Evolutionary conservation across 2,329 filamentous ascomycete genomes (phyloP).

Genomic region (Penicillium sp.): DNA sequence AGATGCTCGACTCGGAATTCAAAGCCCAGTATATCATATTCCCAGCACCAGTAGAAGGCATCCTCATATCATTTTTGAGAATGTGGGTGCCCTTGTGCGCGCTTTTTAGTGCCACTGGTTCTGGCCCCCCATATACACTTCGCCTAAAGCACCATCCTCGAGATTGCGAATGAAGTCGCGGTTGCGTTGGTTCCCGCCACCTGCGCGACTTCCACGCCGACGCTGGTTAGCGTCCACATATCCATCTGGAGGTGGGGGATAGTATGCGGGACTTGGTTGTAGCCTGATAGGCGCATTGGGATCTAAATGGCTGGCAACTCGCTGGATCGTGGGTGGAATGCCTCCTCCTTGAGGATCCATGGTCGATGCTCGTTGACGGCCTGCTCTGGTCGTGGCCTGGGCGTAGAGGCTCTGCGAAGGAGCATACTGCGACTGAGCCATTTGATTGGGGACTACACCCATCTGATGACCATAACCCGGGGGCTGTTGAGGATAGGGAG

Average conservation of each 20-base stretch:
- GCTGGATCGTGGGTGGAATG: conserved; percentile 85
- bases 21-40: conserved; percentile 1
- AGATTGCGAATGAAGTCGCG: conserved; percentile 91
- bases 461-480: conserved; percentile 66
- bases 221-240: conserved; percentile 64
- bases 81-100: not conserved
- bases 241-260: conserved; percentile 84
- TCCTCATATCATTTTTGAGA: not conserved
- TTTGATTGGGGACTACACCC: conserved; percentile 62
- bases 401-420: conserved; percentile 68
- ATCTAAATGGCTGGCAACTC: conserved; percentile 92
- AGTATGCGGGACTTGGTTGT: conserved; percentile 94
- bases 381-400: conserved; percentile 69
- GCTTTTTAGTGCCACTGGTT: conserved; percentile 63
- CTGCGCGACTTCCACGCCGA: conserved; percentile 67
- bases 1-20: conserved; percentile 6
- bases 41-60: conserved; percentile 4
- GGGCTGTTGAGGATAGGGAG: conserved; percentile 70
- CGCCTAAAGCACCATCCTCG: conserved; percentile 89
- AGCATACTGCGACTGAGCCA: conserved; percentile 57
- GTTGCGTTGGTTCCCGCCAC: conserved; percentile 50
- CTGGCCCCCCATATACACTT: conserved; percentile 74
- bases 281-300: conserved; percentile 88
- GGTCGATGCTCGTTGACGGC: conserved; percentile 84
- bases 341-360: conserved; percentile 94